Base-by-base conservation (phyloP, 305 asterid species). In the Andrographis paniculata region DNA sequence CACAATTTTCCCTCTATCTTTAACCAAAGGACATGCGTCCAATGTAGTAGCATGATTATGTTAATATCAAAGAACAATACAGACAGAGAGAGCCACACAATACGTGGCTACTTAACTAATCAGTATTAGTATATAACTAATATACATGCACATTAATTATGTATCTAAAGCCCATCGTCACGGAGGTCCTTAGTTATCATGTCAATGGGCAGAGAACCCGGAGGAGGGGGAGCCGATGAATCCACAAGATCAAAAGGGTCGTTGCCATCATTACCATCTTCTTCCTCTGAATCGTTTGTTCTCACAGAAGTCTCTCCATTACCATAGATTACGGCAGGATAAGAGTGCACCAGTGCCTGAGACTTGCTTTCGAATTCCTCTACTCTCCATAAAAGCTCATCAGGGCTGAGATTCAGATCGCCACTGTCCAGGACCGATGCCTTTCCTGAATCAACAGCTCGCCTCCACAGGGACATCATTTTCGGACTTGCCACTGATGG, bases 181-280 rank as follows among this genome's bases (percentile, higher is more conserved):
- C 63, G 63, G 11, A 76, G 51, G 50, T 70, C 61, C 53, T 45
- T 69, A 23, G 76, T 63, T 27, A 89, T 59, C 13, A 58, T 56
- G 66, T 89, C 98, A 58, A 85, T 57, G 22, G 94, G 92, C 61
- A 89, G 76, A 15, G 82, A 75, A 62, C 95, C 98, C 14, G 56
- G 43, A 50, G 95, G 93, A 39, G 56, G 43, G 48, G 95, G 93
- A 39, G 55, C 56, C 2, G 72, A 53, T 9, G 81, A 64, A 17
- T 71, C 76, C 1, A 45, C 46, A 13, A 15, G 80, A 47, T 66
- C 85, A 38, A 79, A 73, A 0, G 77, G 42, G 36, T 58, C 77
- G 17, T 45, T 50, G 50, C 47, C 59, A n/a, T 70, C 55, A 20
- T 30, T 1, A 1, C 6, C 5, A 2, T 3, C 5, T 14, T 72